These are phyloP conservation scores for Malus hybrid DNA, from an alignment of 331 rosid species.

Conservation along the genomic window DNA sequence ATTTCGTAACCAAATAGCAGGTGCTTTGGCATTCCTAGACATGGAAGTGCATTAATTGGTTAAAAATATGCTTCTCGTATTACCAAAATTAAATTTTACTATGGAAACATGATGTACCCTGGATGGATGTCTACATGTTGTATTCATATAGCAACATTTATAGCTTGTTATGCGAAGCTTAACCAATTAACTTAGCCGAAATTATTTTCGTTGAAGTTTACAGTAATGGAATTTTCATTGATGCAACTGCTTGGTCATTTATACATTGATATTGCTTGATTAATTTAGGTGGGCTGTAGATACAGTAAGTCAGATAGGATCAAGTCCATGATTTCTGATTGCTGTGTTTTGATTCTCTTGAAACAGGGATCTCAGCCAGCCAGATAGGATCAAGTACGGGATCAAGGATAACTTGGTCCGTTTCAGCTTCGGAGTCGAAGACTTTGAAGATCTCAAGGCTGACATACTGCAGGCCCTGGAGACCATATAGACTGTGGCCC, in stretches of 20 bases:
- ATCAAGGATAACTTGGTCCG: slow-evolving; percentile 79
- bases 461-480: slow-evolving; percentile 79
- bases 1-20: neutral
- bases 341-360: slow-evolving; percentile 3
- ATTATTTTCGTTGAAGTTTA: neutral
- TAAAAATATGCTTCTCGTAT: neutral
- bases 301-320: neutral
- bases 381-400: slow-evolving; percentile 67
- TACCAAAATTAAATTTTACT: neutral
- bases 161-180: neutral
- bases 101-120: neutral
- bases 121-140: neutral
- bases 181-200: neutral
- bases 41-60: neutral
- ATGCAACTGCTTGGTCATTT: neutral
- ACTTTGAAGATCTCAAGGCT: slow-evolving; percentile 67
- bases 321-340: neutral
- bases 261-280: neutral
- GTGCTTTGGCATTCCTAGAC: neutral
- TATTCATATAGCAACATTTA: neutral
- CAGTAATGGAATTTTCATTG: neutral
- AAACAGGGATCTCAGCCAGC: slow-evolving; percentile 71
- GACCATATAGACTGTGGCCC: slow-evolving; percentile 30
- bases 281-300: neutral
- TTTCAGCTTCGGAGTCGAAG: slow-evolving; percentile 90